Evolutionary conservation across 1,139 yeast genomes (phyloP).

Genomic region (Kluyveromyces marxianus): DNA sequence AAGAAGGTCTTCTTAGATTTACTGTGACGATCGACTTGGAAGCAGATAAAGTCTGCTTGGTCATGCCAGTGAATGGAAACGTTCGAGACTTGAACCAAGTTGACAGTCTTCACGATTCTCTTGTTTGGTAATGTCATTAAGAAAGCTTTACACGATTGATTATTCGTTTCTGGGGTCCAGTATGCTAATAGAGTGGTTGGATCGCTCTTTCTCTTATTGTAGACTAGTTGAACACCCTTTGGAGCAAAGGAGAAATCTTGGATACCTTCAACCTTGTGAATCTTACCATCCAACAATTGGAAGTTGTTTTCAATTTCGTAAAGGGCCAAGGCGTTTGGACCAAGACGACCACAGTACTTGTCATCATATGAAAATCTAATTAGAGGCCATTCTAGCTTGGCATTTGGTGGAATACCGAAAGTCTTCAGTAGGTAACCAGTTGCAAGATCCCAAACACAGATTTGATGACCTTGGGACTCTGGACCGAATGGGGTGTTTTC

Average conservation of each 20-base stretch:
- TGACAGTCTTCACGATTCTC: conserved; percentile 79
- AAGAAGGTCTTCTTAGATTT: conserved; percentile 88
- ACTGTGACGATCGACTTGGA: conserved; percentile 94
- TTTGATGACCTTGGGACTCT: conserved; percentile 86
- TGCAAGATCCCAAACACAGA: conserved; percentile 87
- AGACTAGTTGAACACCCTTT: conserved; percentile 63
- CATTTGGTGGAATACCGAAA: conserved; percentile 79
- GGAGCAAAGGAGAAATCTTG: conserved; percentile 97
- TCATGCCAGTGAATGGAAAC: conserved; percentile 95
- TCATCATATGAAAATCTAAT: conserved; percentile 95
- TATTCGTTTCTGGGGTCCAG: conserved; percentile 93
- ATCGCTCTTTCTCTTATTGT: conserved; percentile 37
- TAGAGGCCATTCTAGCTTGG: conserved; percentile 91
- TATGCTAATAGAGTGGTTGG: conserved; percentile 66
- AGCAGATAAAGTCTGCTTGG: conserved; percentile 77
- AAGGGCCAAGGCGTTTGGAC: conserved; percentile 87
- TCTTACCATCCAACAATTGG: conserved; percentile 75
- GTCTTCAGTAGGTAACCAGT: conserved; percentile 83
- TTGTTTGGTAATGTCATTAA: conserved; percentile 84
- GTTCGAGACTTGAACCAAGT: conserved; percentile 89
- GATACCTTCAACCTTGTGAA: conserved; percentile 76
- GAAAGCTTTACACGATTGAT: conserved; percentile 93
- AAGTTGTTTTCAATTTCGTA: conserved; percentile 65
- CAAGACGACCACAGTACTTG: conserved; percentile 90
- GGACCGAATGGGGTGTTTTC: conserved; percentile 75